These are phyloP conservation scores for Syncephalastrum sp. DNA, from an alignment of 371 early-diverging fungal species.

Conservation along the genomic window DNA sequence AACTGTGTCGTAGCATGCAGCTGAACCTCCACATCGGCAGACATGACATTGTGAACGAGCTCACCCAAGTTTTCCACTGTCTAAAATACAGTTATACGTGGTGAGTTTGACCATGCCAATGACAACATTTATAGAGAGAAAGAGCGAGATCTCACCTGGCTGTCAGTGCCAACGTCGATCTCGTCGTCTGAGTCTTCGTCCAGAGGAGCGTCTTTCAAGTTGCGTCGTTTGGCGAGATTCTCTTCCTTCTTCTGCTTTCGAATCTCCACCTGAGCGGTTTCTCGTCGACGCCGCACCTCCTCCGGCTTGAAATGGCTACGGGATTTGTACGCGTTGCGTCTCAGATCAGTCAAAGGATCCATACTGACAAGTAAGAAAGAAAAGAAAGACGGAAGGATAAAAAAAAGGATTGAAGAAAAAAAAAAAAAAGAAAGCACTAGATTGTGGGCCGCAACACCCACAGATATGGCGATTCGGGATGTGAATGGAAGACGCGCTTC, in stretches of 20 bases:
- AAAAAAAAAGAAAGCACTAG: not conserved
- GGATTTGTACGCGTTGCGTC: conserved; percentile 81
- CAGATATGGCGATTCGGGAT: too few species aligned
- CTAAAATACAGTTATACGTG: conserved; percentile 13
- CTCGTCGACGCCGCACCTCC: conserved; percentile 90
- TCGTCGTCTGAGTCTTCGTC: conserved; percentile 87
- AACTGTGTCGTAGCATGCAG: conserved; percentile 86
- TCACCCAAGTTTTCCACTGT: conserved; percentile 65
- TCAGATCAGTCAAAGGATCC: conserved; percentile 59
- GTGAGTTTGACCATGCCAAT: not conserved
- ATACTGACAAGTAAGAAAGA: conserved; percentile 19
- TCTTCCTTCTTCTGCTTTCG: conserved; percentile 96
- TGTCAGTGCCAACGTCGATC: conserved; percentile 46
- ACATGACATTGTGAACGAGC: conserved; percentile 77
- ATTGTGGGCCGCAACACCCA: too few species aligned
- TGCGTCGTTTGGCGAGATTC: conserved; percentile 88
- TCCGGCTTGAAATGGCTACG: conserved; percentile 86
- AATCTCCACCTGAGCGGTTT: conserved; percentile 91
- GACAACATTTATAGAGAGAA: not conserved
- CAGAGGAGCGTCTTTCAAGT: conserved; percentile 56
- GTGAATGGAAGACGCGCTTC: too few species aligned
- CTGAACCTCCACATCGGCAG: conserved; percentile 73
- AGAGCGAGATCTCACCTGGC: conserved; percentile 38
- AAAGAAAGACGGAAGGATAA: not conserved
- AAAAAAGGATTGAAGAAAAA: not conserved